Conservation (phyloP, 1,139 yeast species). For the Candida neerlandica region DNA sequence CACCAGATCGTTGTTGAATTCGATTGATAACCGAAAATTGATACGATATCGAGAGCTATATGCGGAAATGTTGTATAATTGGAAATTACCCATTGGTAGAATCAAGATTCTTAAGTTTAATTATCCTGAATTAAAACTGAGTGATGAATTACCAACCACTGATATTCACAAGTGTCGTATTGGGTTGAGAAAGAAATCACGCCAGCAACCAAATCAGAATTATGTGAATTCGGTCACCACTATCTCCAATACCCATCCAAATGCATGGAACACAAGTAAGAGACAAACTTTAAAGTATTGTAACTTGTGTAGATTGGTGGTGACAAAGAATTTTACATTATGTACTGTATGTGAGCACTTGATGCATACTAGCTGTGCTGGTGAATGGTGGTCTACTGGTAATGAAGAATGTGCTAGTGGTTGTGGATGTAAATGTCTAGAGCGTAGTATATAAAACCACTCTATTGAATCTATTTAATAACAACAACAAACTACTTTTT, state of each 20-base stretch:
- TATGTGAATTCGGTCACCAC: conserved; percentile 30
- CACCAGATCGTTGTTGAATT: conserved; percentile 48
- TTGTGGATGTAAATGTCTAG: conserved; percentile 80
- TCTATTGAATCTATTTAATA: conserved; percentile 1
- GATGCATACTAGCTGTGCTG: conserved; percentile 76
- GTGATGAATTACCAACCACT: conserved; percentile 21
- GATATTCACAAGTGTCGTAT: conserved; percentile 44
- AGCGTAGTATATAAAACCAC: conserved; percentile 17
- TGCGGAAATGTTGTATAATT: conserved; percentile 74
- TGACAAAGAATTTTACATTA: conserved; percentile 61
- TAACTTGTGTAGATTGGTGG: conserved; percentile 63
- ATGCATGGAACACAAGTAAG: conserved; percentile 38
- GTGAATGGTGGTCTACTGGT: conserved; percentile 68
- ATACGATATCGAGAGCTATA: conserved; percentile 66
- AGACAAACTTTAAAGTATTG: conserved; percentile 47
- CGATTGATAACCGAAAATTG: conserved; percentile 48
- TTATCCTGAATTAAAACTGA: conserved; percentile 34
- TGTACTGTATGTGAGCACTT: conserved; percentile 81
- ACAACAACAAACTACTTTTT: not conserved
- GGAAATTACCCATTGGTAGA: conserved; percentile 82
- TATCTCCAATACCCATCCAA: conserved; percentile 23
- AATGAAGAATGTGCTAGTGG: conserved; percentile 76
- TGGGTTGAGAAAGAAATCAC: conserved; percentile 37
- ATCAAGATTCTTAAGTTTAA: conserved; percentile 80
- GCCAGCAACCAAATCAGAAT: conserved; percentile 21